Conservation (phyloP, 345 rosid genomes). For the Lepidium sativum region DNA sequence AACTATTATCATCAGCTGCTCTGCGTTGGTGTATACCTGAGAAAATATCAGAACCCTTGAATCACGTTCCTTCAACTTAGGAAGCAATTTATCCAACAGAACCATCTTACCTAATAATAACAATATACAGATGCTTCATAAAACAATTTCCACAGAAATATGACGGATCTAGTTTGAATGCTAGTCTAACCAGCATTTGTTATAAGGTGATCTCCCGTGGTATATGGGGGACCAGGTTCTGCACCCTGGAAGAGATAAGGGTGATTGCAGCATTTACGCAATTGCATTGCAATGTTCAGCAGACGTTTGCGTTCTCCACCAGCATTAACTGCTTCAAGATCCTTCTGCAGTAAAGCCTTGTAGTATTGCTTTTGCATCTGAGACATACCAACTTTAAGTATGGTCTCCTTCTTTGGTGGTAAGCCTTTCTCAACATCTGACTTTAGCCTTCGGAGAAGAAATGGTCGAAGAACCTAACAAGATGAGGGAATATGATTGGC, state of each 20-base stretch:
- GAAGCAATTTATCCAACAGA: constrained; percentile 92
- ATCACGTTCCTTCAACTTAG: constrained; percentile 96
- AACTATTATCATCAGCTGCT: not conserved
- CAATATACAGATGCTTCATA: constrained; percentile 4
- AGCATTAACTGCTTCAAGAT: constrained; percentile 97
- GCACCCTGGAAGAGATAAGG: constrained; percentile 99
- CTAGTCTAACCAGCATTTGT: constrained; percentile 66
- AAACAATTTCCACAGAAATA: not conserved
- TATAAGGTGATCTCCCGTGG: constrained; percentile 94
- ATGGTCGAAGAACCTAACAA: constrained; percentile 84
- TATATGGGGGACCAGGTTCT: constrained; percentile 99
- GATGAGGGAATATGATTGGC: constrained; percentile 2
- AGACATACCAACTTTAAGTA: constrained; percentile 98
- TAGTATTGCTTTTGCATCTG: constrained; percentile 99
- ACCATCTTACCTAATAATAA: constrained; percentile 87
- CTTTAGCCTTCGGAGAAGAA: constrained; percentile 93
- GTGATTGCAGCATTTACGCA: constrained; percentile 98
- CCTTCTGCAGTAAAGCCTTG: constrained; percentile 88
- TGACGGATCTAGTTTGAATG: not conserved
- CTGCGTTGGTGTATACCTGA: constrained; percentile 45
- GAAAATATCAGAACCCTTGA: constrained; percentile 98
- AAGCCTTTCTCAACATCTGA: constrained; percentile 98
- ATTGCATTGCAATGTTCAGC: constrained; percentile 95
- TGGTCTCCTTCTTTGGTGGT: constrained; percentile 99
- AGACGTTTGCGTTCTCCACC: constrained; percentile 99